phyloP scores from a whole-genome alignment of 768 basidiomycete species.

The Mycena epipterygia region DNA sequence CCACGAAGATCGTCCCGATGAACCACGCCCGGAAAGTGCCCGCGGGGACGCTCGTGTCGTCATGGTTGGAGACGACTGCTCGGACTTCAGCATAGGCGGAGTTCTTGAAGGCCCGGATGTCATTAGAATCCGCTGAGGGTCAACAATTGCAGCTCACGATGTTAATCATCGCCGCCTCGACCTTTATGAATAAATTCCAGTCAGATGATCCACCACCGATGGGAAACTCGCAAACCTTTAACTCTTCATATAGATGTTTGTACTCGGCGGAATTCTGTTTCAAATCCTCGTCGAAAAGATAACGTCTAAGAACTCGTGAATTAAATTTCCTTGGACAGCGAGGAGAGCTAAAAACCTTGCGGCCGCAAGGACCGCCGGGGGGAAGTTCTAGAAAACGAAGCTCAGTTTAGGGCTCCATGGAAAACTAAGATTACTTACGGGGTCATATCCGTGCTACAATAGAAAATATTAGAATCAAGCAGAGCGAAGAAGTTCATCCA shows the following conservation, averaged over 20 bases:
- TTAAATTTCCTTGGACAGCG: not conserved
- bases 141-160: conserved; percentile 28
- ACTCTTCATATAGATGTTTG: conserved; percentile 38
- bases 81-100: conserved; percentile 76
- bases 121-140: not conserved
- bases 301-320: conserved; percentile 23
- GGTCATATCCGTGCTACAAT: conserved; percentile 29
- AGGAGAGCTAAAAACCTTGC: conserved; percentile 11
- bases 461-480: not conserved
- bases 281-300: conserved; percentile 32
- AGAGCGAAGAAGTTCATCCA: not conserved
- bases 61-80: conserved; percentile 69
- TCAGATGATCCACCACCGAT: too few species aligned
- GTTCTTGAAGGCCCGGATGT: conserved; percentile 40
- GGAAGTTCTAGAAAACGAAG: conserved; percentile 17
- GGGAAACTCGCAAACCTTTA: too few species aligned
- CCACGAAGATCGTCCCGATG: conserved; percentile 45
- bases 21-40: conserved; percentile 65
- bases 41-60: conserved; percentile 65
- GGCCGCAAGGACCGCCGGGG: conserved; percentile 3
- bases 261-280: conserved; percentile 34
- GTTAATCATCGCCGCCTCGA: conserved; percentile 45
- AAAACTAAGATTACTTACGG: not conserved
- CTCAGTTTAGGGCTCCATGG: not conserved
- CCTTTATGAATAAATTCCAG: too few species aligned